A percentile compares a stretch with the other conserved stretches of the same genome.
Evolutionary conservation across 148 eudicot species (phyloP).

Genomic region (Fagopyrum tataricum): DNA sequence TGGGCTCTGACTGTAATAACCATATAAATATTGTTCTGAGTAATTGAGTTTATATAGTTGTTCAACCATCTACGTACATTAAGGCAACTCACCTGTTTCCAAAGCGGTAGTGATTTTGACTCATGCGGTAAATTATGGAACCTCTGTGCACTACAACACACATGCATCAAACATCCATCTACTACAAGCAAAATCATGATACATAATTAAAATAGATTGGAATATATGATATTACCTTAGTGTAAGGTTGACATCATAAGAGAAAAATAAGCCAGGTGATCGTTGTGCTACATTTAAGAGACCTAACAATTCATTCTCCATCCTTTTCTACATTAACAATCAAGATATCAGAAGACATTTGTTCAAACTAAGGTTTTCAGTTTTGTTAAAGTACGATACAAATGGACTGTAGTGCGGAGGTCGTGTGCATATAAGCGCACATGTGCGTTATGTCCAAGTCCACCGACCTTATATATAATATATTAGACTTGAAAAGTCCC

Average conservation of each 20-base stretch:
- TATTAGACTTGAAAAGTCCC: too few relatives aligned
- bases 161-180: slow-evolving; percentile 18
- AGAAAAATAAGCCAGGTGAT: slow-evolving; percentile 73
- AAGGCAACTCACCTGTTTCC: slow-evolving; percentile 71
- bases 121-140: slow-evolving; percentile 75
- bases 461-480: too few relatives aligned
- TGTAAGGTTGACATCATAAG: slow-evolving; percentile 85
- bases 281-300: slow-evolving; percentile 65
- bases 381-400: too few relatives aligned
- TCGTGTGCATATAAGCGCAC: too few relatives aligned
- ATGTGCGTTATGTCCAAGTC: too few relatives aligned
- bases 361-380: too few relatives aligned
- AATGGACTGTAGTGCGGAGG: too few relatives aligned
- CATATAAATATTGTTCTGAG: not conserved
- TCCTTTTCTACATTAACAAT: slow-evolving; percentile 59
- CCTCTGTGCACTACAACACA: slow-evolving; percentile 62
- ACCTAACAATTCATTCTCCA: slow-evolving; percentile 73
- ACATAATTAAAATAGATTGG: too few relatives aligned
- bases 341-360: not conserved
- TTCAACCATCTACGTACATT: too few relatives aligned
- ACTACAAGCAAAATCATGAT: not conserved
- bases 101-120: slow-evolving; percentile 82
- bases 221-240: slow-evolving; percentile 42
- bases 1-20: slow-evolving; percentile 85
- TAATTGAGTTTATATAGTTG: too few relatives aligned